Evolutionary conservation across 805 yeast species (phyloP), one percentile per base, ranked within the genome.

Genomic region (Vanderwaltozyma verrucispora): DNA sequence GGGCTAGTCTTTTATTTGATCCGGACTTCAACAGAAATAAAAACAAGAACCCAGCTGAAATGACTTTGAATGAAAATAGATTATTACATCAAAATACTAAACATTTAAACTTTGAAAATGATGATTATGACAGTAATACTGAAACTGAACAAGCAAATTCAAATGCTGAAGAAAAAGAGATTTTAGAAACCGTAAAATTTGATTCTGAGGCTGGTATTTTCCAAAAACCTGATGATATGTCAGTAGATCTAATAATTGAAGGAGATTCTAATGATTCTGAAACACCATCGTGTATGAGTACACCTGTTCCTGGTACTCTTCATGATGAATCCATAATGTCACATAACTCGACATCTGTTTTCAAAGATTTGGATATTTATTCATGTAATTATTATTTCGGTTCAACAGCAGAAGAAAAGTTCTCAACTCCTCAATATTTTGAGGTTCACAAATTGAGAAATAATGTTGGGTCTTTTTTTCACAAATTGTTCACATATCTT

Each of bases 1-100:
- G 96, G 19, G 63, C 75, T 8, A 72, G 94, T 25, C 66, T 71
- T 30, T 61, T 87, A 27, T 74, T 83, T 48, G 95, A 86, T 52
- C 85, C 94, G 0, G 75, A 77, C 12, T 80, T 67, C 47, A 67
- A 69, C 32, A 74, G 47, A 31, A 41, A 45, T 28, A 45, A 43
- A 11, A 39, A 49, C 5, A 42, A 42, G 12, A 21, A 45, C 8
- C 30, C 45, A 1, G 19, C 23, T 11, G 47, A 44, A 9, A 36
- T 44, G 31, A 35, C 30, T 3, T 30, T 24, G 10, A 35, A 30
- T 7, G 38, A 35, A 19, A 35, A 15, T 8, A 12, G 30, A 25
- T 16, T 35, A 8, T 20, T 35, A 35, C 36, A 65, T 37, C 62
- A 60, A 29, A 61, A 62, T n/a, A 41, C 64, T 10, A 60, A 66